phyloP scores from a whole-genome alignment of 2,329 filamentous ascomycete genomes.

The Chrysoporthe austroafricana region DNA sequence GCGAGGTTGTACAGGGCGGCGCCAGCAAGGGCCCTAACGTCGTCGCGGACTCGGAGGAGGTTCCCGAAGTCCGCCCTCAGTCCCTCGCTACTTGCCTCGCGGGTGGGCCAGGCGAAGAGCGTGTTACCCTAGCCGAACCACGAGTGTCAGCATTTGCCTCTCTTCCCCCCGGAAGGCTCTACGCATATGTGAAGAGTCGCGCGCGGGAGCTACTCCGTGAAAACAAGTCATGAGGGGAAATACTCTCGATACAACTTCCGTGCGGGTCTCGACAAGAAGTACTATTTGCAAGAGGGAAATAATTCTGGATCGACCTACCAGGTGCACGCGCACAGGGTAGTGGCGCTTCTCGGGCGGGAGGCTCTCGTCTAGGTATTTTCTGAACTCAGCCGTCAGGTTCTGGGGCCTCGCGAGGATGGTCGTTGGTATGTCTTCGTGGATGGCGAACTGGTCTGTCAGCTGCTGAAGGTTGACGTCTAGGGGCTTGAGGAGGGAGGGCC shows the following conservation, averaged over 20 bases:
- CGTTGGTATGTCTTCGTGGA: slow-evolving; percentile 27
- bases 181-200: too few relatives aligned
- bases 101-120: slow-evolving; percentile 38
- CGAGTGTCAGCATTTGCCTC: not conserved
- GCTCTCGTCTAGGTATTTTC: slow-evolving; percentile 34
- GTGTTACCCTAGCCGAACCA: slow-evolving; percentile 17
- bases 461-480: slow-evolving; percentile 33
- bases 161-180: too few relatives aligned
- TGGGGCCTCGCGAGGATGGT: slow-evolving; percentile 34
- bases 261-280: too few relatives aligned
- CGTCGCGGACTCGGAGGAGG: slow-evolving; percentile 41
- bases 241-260: too few relatives aligned
- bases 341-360: slow-evolving; percentile 35
- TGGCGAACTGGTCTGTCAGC: slow-evolving; percentile 30
- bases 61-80: slow-evolving; percentile 44
- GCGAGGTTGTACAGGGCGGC: slow-evolving; percentile 41
- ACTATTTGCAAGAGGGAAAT: not conserved
- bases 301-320: slow-evolving; percentile 27
- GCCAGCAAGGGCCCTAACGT: slow-evolving; percentile 41
- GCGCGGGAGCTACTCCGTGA: too few relatives aligned
- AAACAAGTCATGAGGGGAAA: too few relatives aligned
- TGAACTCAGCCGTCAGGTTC: slow-evolving; percentile 33
- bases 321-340: slow-evolving; percentile 40
- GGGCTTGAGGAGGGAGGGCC: slow-evolving; percentile 36
- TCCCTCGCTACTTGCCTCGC: slow-evolving; percentile 32